These are phyloP conservation scores for Conticribra weissflogii DNA, from an alignment of 108 stramenopile genomes.

Conservation along the genomic window DNA sequence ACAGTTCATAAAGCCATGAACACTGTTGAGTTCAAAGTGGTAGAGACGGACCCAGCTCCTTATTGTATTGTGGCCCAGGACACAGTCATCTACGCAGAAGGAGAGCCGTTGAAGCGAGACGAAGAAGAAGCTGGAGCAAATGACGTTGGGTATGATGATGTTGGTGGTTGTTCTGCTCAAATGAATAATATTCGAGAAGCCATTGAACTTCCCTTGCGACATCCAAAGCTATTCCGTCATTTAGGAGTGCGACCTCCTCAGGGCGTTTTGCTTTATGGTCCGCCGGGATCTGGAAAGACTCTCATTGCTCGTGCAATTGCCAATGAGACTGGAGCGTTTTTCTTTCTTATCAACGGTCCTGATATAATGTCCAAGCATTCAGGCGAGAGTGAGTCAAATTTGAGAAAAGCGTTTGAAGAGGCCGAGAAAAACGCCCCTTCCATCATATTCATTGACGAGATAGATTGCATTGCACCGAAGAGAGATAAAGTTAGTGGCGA, in stretches of 20 bases:
- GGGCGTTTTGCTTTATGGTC: conserved; percentile 77
- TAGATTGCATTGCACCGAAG: conserved; percentile 96
- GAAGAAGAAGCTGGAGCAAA: conserved; percentile 58
- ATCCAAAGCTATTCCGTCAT: conserved; percentile 76
- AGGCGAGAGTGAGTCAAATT: conserved; percentile 90
- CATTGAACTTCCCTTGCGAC: conserved; percentile 83
- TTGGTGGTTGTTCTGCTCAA: conserved; percentile 73
- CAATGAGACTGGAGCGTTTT: conserved; percentile 92
- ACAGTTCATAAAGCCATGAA: conserved; percentile 80
- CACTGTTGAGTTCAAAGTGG: conserved; percentile 83
- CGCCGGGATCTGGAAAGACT: conserved; percentile 86
- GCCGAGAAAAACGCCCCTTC: conserved; percentile 91
- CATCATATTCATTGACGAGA: conserved; percentile 97
- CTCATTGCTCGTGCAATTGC: conserved; percentile 93
- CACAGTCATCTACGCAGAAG: conserved; percentile 87
- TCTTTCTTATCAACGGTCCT: conserved; percentile 95
- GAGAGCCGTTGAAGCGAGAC: conserved; percentile 75
- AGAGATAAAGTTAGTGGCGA: conserved; percentile 92
- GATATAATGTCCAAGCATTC: conserved; percentile 94
- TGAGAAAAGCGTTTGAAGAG: conserved; percentile 84
- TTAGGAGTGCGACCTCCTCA: conserved; percentile 71
- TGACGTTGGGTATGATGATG: conserved; percentile 78
- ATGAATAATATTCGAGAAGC: conserved; percentile 81
- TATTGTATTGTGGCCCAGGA: conserved; percentile 84
- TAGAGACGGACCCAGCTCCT: conserved; percentile 76